Percentiles rank a stretch among this genome's conserved stretches.
Evolutionary conservation across 495 filamentous ascomycete genomes (phyloP).

Genomic region (Trypethelium eluteriae): DNA sequence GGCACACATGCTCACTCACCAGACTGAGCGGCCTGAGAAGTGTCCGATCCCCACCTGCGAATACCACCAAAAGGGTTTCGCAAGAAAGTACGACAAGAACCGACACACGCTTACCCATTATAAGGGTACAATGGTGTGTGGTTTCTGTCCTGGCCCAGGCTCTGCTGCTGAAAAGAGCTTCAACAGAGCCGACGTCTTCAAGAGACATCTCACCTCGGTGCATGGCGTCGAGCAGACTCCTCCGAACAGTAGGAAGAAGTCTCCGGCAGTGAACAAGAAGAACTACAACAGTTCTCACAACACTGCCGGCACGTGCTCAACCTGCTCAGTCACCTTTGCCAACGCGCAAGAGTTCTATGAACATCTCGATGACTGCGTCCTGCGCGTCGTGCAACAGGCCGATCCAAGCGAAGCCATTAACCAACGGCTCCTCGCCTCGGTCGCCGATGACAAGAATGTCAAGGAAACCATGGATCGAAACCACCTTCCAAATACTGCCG

Average conservation of each 20-base stretch:
- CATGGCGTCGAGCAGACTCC: constrained; percentile 94
- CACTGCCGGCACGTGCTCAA: constrained; percentile 76
- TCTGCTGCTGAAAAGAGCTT: constrained; percentile 95
- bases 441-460: constrained; percentile 75
- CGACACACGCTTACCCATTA: constrained; percentile 97
- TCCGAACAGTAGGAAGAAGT: constrained; percentile 89
- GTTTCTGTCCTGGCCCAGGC: constrained; percentile 89
- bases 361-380: constrained; percentile 96
- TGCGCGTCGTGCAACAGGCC: constrained; percentile 94
- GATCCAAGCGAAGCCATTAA: constrained; percentile 96
- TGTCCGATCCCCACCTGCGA: constrained; percentile 92
- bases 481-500: constrained; percentile 53
- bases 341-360: constrained; percentile 98
- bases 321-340: constrained; percentile 82
- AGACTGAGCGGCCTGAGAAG: constrained; percentile 88
- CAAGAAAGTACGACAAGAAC: constrained; percentile 97
- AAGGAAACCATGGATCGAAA: constrained; percentile 78
- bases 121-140: constrained; percentile 98
- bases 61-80: constrained; percentile 93
- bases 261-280: constrained; percentile 48
- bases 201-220: constrained; percentile 87
- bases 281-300: constrained; percentile 44
- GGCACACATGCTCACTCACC: constrained; percentile 94
- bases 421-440: constrained; percentile 71
- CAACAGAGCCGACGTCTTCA: constrained; percentile 98